Base-by-base conservation (phyloP, 108 stramenopile genomes). In the Tribonema minus region DNA sequence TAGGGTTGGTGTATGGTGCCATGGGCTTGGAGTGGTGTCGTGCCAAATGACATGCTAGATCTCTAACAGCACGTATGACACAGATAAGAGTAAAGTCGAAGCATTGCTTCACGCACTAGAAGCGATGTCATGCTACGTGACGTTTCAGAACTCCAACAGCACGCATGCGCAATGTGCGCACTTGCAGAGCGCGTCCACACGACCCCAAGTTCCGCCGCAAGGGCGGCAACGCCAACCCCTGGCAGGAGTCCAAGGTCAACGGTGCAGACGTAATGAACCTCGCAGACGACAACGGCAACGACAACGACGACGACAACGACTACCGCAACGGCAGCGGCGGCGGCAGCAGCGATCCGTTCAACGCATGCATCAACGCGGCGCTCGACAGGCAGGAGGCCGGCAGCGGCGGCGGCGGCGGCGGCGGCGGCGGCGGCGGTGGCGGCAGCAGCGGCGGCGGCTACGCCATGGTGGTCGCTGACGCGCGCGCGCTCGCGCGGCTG, bases 381-480 rank as follows among this genome's bases (percentile, higher is more conserved):
- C 71, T 89, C 4, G 71, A 81, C 31, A 59, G 39, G 58, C 87
- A 91, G 61, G 81, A 82, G 38, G 87, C 67, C 7, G 12, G 25
- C 38, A 6, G n/a, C 9, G 12, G 33, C 70, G 5, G 9, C 25
- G 58, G 7, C 15, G 1, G 12, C 5, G 46, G 29, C 1, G 9
- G 9, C 6, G 46, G 4, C 6, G 12, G 27, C 64, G 4, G 23
- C 33, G 59, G 20, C 46, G 25, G 32, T 67, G 67, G 36, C 12
- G 27, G 26, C 33, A 68, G 61, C 54, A 37, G 31, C 83, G 80
- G 67, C 9, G 30, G 36, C 82, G 81, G 36, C 12, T 75, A 75
- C 64, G 36, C 64, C 3, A 38, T 30, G 2, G 87, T 89, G 5
- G 37, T 61, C 9, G 82, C 76, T 33, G 82, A 82, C 41, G 83